Evolutionary conservation across 306 rosid species (phyloP), one percentile per base, ranked within the genome.

Genomic region (Sindora glabra): DNA sequence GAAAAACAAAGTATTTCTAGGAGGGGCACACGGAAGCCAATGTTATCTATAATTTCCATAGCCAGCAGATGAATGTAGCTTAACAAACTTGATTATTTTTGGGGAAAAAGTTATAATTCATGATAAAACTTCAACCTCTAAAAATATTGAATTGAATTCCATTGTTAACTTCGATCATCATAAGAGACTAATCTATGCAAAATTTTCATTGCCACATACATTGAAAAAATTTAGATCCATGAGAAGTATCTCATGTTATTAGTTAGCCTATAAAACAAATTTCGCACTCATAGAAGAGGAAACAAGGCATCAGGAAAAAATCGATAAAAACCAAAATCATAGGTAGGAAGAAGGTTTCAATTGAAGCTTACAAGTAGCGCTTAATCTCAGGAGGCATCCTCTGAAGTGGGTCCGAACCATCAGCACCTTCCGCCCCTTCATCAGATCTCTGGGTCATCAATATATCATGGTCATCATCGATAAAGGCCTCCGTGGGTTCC

Each of bases 391-490:
- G 77, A 70, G 97, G 97, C 97, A 90, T 90, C 79, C 71, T 86
- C 72, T 94, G 99, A 72, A 27, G 80, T 3, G 97, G 97, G 65
- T 94, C 97, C 0, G 83, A 57, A 66, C 79, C 82, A 51, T 94
- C 97, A 46, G 67, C 44, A 55, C 80, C 84, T 50, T 86, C 97
- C 0, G 76, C 76, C 38, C 82, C 97, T 57, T 94, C 95, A 10
- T 89, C 99, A 27, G 95, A 80, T 72, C 99, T 84, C 60, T 94
- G 95, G 3, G 95, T 89, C 97, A 94, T 89, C 78, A 86, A 60
- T 62, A 94, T 89, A 75, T 94, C 99, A 59, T 94, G 97, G 42
- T 94, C 99, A 67, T 89, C 99, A 53, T 89, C 99, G 0, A 70
- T 52, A 73, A 94, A 94, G 16, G 81, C 81, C 84, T 94, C 97